Evolutionary conservation across 805 yeast genomes (phyloP), one percentile per base, ranked within the genome.

Genomic region (Kluyveromyces starmeri): DNA sequence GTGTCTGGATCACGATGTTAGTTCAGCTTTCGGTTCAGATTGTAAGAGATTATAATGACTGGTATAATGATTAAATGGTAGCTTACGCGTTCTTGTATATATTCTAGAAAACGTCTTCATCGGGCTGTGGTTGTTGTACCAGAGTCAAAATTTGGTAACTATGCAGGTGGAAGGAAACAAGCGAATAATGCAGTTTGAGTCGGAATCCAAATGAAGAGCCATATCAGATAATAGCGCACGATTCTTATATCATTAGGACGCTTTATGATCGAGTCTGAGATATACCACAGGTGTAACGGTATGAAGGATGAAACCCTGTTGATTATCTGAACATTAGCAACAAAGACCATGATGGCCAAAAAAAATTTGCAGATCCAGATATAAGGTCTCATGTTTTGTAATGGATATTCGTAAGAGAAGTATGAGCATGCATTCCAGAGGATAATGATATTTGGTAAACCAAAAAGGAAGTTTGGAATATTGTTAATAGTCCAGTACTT

Each of bases 141-240:
- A n/a, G n/a, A n/a, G n/a, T n/a, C n/a, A n/a, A n/a, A n/a, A n/a
- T n/a, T n/a, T n/a, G n/a, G n/a, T n/a, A 13, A 12, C 53, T 54
- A 85, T n/a, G 97, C 97, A 4, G 97, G 97, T 2, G 96, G 97
- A 27, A 88, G 63, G 51, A 83, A 88, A n/a, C 78, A 78, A 6
- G 80, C 83, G 60, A 74, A 88, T 33, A 88, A 59, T 2, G 73
- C 70, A 0, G 88, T 70, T 56, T 88, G 96, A 3, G 76, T 46
- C 5, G 77, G 52, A 15, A 62, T 64, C 94, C 95, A 88, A 1
- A 69, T 44, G 5, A 75, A 43, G 46, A 74, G 60, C 62, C 73
- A 81, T 6, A 58, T 45, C 1, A 72, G 51, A 52, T 70, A 68
- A 15, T 43, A 34, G 34, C 55, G 53, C 1, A 68, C 69, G 22